phyloP scores from a whole-genome alignment of 2,329 filamentous ascomycete species.

The Chalara sp. region DNA sequence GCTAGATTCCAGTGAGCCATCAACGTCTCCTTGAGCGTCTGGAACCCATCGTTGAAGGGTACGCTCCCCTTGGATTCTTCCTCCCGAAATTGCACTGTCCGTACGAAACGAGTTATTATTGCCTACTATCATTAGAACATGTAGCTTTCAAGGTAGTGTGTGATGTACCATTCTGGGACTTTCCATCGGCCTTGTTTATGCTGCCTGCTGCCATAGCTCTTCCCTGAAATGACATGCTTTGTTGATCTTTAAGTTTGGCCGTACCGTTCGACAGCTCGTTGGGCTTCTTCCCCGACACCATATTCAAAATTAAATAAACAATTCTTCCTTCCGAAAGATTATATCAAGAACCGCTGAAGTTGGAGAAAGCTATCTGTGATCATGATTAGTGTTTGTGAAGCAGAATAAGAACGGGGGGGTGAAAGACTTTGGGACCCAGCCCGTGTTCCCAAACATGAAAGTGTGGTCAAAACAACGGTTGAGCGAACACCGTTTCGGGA shows the following conservation, averaged over 20 bases:
- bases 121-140: slow-evolving; percentile 40
- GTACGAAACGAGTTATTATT: slow-evolving; percentile 69
- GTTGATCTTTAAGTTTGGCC: slow-evolving; percentile 38
- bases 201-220: slow-evolving; percentile 51
- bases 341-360: too few species aligned
- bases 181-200: slow-evolving; percentile 41
- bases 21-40: slow-evolving; percentile 52
- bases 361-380: too few species aligned
- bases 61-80: slow-evolving; percentile 62
- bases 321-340: too few species aligned
- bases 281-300: slow-evolving; percentile 47
- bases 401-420: too few species aligned
- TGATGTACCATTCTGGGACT: slow-evolving; percentile 47
- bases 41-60: slow-evolving; percentile 78
- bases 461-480: too few species aligned
- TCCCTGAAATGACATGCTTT: slow-evolving; percentile 53
- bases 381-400: too few species aligned
- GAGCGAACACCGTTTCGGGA: too few species aligned
- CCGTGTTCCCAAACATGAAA: not conserved
- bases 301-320: slow-evolving; percentile 37
- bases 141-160: not conserved
- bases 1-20: slow-evolving; percentile 61
- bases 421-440: not conserved
- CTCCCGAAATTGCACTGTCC: slow-evolving; percentile 80
- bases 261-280: slow-evolving; percentile 36